Conservation (phyloP, 192 early-diverging fungal genomes). For the Lunasporangiospora selenospora region DNA sequence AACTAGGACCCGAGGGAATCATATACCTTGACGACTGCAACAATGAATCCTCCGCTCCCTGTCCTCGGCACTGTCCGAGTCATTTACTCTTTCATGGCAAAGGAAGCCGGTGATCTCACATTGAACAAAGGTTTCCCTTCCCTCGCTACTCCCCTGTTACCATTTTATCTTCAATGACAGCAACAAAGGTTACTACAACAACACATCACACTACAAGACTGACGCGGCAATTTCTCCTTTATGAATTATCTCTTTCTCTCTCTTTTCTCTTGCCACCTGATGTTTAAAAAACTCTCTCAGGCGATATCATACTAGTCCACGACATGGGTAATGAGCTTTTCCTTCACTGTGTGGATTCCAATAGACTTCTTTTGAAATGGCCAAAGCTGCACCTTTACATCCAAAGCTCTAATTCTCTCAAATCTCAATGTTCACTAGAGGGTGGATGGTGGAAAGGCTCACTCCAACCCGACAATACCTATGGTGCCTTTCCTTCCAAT, state of each 20-base stretch:
- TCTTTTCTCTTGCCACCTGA: background rate
- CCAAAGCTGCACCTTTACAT: too few relatives aligned
- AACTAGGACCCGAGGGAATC: too few relatives aligned
- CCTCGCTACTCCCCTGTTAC: too few relatives aligned
- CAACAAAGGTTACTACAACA: too few relatives aligned
- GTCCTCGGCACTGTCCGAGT: constrained; percentile 33
- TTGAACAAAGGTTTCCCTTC: constrained; percentile 27
- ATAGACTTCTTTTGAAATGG: too few relatives aligned
- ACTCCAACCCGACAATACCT: constrained; percentile 9
- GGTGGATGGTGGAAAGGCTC: constrained; percentile 47
- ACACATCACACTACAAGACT: too few relatives aligned
- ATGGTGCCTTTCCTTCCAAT: constrained; percentile 37
- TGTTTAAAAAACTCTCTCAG: background rate
- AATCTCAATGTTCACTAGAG: constrained; percentile 17
- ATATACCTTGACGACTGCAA: too few relatives aligned
- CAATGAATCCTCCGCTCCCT: constrained; percentile 11
- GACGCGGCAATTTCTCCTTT: too few relatives aligned
- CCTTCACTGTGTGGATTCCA: too few relatives aligned
- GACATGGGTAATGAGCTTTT: constrained; percentile 48
- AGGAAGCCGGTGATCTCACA: constrained; percentile 30
- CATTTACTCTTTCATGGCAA: constrained; percentile 32
- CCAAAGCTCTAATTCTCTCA: too few relatives aligned
- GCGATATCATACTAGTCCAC: constrained; percentile 43
- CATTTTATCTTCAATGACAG: too few relatives aligned
- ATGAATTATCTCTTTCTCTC: background rate